Percentiles rank a stretch among this genome's conserved stretches.
Conservation (phyloP, 1,284 basidiomycete species). For the Fistulinella cinereoalba region DNA sequence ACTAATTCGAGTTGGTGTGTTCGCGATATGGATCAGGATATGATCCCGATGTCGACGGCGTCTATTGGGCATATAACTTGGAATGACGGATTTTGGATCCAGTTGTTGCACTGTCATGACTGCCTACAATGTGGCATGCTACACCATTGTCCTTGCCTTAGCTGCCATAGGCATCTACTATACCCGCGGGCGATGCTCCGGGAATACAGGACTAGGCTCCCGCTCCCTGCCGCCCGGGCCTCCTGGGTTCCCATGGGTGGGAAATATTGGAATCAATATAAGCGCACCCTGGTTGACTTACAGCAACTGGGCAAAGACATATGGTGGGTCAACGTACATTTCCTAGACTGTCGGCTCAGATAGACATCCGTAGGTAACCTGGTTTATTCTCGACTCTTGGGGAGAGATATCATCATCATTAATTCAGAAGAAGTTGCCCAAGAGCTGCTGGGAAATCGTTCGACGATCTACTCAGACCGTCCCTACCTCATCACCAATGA, state of each 20-base stretch:
- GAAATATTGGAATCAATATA: constrained; percentile 3
- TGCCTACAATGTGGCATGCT: too few relatives aligned
- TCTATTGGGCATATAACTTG: too few relatives aligned
- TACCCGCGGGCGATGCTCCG: too few relatives aligned
- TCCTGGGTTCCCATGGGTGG: constrained; percentile 4
- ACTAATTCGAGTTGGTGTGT: too few relatives aligned
- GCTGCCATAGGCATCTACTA: too few relatives aligned
- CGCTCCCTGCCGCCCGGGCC: constrained; percentile 5
- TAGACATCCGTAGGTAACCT: constrained; percentile 1
- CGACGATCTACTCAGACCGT: constrained; percentile 7
- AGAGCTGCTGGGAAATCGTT: constrained; percentile 3
- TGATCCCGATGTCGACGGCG: too few relatives aligned
- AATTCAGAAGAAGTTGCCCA: constrained; percentile 7
- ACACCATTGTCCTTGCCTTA: too few relatives aligned
- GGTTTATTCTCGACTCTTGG: constrained; percentile 1
- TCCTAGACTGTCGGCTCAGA: background rate
- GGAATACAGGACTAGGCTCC: too few relatives aligned
- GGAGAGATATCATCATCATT: constrained; percentile 8
- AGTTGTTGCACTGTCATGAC: too few relatives aligned
- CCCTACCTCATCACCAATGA: background rate
- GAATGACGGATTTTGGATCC: too few relatives aligned
- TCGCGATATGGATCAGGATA: too few relatives aligned
- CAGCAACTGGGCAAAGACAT: constrained; percentile 2
- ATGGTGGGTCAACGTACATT: background rate
- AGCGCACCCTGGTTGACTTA: constrained; percentile 3